Evolutionary conservation across 352 stramenopile genomes (phyloP).

Genomic region (Phytophthora tubulina): DNA sequence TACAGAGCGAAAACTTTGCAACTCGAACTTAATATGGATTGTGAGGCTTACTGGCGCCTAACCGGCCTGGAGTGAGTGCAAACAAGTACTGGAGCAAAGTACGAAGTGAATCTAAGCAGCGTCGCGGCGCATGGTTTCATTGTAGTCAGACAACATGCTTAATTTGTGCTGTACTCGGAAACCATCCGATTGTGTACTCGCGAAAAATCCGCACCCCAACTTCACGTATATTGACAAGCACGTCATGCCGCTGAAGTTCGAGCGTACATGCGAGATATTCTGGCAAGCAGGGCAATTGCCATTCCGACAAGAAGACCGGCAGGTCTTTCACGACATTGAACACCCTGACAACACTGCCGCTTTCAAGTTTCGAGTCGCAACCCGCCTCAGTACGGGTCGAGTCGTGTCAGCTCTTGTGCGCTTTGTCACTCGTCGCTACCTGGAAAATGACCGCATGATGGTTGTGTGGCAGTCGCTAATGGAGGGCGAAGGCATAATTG

Average conservation of each 20-base stretch:
- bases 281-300: neutral
- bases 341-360: neutral
- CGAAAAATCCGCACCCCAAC: no score
- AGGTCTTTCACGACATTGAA: neutral
- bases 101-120: no score
- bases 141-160: no score
- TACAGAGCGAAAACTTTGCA: no score
- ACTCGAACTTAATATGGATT: no score
- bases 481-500: slow-evolving; percentile 32
- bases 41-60: no score
- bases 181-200: no score
- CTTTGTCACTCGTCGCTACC: slow-evolving; percentile 47
- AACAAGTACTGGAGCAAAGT: no score
- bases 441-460: slow-evolving; percentile 49
- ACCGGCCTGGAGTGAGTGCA: no score
- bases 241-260: neutral
- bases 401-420: slow-evolving; percentile 4
- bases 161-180: no score
- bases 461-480: slow-evolving; percentile 56
- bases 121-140: no score
- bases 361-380: slow-evolving; percentile 4
- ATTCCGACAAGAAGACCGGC: neutral
- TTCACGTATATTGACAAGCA: neutral
- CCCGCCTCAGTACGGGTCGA: neutral
- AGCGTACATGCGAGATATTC: neutral